These are phyloP conservation scores for Diutina scorzettiae DNA, from an alignment of 1,139 yeast species.

Conservation along the genomic window DNA sequence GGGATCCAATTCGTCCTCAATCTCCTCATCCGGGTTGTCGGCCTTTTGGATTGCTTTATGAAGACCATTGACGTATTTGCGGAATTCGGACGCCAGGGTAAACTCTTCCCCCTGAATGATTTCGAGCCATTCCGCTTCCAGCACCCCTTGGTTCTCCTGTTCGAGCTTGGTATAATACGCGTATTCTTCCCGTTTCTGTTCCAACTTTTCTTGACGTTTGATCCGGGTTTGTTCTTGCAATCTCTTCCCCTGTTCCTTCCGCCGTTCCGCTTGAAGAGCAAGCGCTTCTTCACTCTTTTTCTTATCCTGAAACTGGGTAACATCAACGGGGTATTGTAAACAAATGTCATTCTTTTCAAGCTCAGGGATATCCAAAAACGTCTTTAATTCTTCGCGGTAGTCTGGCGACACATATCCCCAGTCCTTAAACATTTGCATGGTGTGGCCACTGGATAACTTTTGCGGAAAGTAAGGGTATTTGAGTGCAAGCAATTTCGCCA, in stretches of 20 bases:
- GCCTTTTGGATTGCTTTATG: constrained; percentile 63
- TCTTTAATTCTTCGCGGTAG: constrained; percentile 51
- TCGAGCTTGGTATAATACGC: constrained; percentile 55
- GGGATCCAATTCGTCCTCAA: constrained; percentile 39
- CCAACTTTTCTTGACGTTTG: constrained; percentile 65
- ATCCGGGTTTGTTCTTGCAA: constrained; percentile 90
- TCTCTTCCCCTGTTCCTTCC: constrained; percentile 78
- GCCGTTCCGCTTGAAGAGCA: constrained; percentile 62
- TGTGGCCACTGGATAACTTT: constrained; percentile 51
- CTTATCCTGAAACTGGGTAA: constrained; percentile 35
- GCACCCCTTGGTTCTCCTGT: constrained; percentile 11
- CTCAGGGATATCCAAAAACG: constrained; percentile 46
- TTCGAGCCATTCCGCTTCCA: constrained; percentile 13
- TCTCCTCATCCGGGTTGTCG: constrained; percentile 29
- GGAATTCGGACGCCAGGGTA: constrained; percentile 60
- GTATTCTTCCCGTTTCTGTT: constrained; percentile 71
- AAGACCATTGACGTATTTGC: constrained; percentile 51
- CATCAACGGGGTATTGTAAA: constrained; percentile 66
- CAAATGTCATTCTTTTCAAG: constrained; percentile 61
- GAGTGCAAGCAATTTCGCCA: constrained; percentile 52
- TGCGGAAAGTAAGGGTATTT: constrained; percentile 91
- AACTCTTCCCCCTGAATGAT: constrained; percentile 67
- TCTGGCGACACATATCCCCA: constrained; percentile 68
- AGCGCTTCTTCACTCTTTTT: constrained; percentile 80
- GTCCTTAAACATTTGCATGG: constrained; percentile 56